Evolutionary conservation across 129 eudicot genomes (phyloP).

Genomic region (Pittosporum tobira): DNA sequence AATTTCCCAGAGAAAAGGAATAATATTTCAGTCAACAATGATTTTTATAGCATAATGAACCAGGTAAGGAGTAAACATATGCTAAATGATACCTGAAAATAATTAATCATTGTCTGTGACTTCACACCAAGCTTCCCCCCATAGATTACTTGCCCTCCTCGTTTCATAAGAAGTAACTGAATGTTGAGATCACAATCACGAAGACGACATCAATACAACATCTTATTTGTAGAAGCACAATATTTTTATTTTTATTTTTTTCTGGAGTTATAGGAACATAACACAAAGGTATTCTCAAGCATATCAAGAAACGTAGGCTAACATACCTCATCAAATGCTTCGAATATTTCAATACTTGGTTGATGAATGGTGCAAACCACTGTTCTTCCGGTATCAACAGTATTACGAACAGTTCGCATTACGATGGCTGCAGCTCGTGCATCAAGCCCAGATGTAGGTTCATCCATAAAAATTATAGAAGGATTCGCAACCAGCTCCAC

Average conservation of each 20-base stretch:
- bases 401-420: constrained; percentile 81
- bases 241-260: too few relatives aligned
- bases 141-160: constrained; percentile 74
- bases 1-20: too few relatives aligned
- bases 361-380: too few relatives aligned
- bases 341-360: constrained; percentile 80
- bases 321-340: constrained; percentile 91
- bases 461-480: too few relatives aligned
- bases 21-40: too few relatives aligned
- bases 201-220: too few relatives aligned
- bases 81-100: constrained; percentile 84
- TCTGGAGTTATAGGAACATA: too few relatives aligned
- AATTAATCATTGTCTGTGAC: constrained; percentile 51
- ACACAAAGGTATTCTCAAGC: neutral
- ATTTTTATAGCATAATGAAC: too few relatives aligned
- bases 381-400: too few relatives aligned
- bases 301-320: neutral
- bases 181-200: constrained; percentile 10
- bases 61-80: too few relatives aligned
- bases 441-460: too few relatives aligned
- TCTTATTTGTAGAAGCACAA: too few relatives aligned
- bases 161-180: constrained; percentile 74
- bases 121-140: constrained; percentile 75
- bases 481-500: constrained; percentile 93
- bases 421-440: constrained; percentile 96